Evolutionary conservation across 192 early-diverging fungal species (phyloP), one percentile per base, ranked within the genome.

Genomic region (Phlyctochytrium planicorne): DNA sequence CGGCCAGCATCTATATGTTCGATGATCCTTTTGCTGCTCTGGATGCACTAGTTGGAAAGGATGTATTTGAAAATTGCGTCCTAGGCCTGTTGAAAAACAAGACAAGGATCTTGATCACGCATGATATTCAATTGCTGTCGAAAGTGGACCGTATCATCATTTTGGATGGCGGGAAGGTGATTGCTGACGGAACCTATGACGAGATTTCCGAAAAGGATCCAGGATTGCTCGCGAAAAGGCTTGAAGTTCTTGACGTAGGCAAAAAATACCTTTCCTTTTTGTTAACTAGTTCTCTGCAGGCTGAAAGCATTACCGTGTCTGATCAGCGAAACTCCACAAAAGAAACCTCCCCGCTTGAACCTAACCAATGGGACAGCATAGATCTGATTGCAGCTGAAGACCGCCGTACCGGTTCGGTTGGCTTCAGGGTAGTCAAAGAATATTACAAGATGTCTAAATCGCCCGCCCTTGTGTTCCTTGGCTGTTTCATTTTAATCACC

Each of bases 111-210:
- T 61, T 96, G 56, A 87, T 91, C 14, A 94, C 93, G 0, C 90
- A 94, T 66, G 79, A 82, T 31, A 78, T 93, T 3, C 83, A 90
- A 47, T 68, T 89, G 32, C 61, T 96, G 62, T 90, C 88, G 2
- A 77, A 87, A 30, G 87, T 88, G 30, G 87, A 93, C 62, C 82
- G 86, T 56, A 70, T 96, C 14, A 64, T 94, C 20, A 82, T 80
- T 14, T 56, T 94, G 52, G 81, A 87, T 29, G 75, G 87, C 12
- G 90, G 91, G 12, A 64, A 70, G 34, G 59, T 74, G 30, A 57
- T 76, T 33, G 91, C 94, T 75, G 67, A 77, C 31, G 96, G 96
- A n/a, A 86, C 77, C 30, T 94, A 94, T 72, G 79, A 87, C 35
- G 83, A 94, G 71, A 76, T 98, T 35, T 59, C 94, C 33, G 66